Base-by-base conservation (phyloP, 2,329 filamentous ascomycete genomes). In the Lecanoromycetidae sp. region DNA sequence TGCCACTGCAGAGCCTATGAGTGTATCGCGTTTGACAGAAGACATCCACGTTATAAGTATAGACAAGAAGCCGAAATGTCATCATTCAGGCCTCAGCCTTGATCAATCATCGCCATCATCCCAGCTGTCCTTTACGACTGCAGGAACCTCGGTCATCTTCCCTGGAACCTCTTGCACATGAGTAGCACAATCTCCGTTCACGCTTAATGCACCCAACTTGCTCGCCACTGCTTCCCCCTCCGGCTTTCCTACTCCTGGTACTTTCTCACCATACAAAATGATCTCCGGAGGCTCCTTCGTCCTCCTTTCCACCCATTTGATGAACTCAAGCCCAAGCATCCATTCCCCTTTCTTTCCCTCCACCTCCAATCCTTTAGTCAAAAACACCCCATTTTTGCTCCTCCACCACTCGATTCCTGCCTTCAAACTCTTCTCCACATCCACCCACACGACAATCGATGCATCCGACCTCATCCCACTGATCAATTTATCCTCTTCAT, bases 371-470 rank as follows among this genome's bases (percentile, higher is more conserved):
- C 58, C 63, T 26, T 53, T 49, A 1, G 48, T 51, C 15, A 53
- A 25, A 0, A 73, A 82, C 94, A 81, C 69, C 71, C 93, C 26
- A 94, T 98, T 66, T 86, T 90, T 58, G 90, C 91, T 23, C 94
- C 93, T 60, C 48, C 91, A 98, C 70, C 87, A 80, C 57, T 85
- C 96, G 60, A 65, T 65, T 45, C 59, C 55, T 58, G 58, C 57
- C 27, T 60, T 27, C 41, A 46, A 17, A 27, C 41, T 43, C 39
- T 30, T 37, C 44, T 43, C 48, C 40, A 54, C 49, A 42, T 55
- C 47, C 23, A 51, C 53, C 53, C 51, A 53, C n/a, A 53, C 29
- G 7, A 48, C 17, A 9, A 53, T 22, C 10, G 30, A 38, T 5
- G 33, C 33, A 12, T 22, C 23, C 3, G 15, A 34, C 17, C 51